These are phyloP conservation scores for Alopecurus myosuroides DNA, from an alignment of 176 grass and related monocot species.

Conservation along the genomic window DNA sequence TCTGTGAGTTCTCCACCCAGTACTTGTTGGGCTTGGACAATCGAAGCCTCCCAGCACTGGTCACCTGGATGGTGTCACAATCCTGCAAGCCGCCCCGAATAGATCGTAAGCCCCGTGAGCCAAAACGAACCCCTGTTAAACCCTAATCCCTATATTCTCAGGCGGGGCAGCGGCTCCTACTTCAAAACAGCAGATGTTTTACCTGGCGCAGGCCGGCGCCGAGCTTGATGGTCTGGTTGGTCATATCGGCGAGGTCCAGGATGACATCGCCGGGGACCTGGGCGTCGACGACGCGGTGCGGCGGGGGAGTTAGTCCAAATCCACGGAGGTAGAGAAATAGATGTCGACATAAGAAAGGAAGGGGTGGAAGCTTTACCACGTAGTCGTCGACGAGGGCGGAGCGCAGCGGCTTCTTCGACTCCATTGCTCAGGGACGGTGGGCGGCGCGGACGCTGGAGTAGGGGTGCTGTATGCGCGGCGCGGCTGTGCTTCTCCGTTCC, in stretches of 20 bases:
- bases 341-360: neutral
- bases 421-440: conserved; percentile 22
- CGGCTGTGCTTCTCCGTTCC: neutral
- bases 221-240: conserved; percentile 83
- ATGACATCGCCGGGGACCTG: conserved; percentile 79
- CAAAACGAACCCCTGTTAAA: conserved; percentile 16
- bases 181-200: neutral
- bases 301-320: neutral
- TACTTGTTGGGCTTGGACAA: conserved; percentile 93
- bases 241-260: conserved; percentile 73
- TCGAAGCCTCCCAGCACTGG: conserved; percentile 59
- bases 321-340: neutral
- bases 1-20: conserved; percentile 90
- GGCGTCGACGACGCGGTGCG: conserved; percentile 10
- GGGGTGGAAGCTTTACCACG: conserved; percentile 23
- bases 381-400: conserved; percentile 27
- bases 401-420: conserved; percentile 15
- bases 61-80: conserved; percentile 64
- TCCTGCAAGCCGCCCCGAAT: conserved; percentile 38
- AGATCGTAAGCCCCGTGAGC: neutral
- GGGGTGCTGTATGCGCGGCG: neutral
- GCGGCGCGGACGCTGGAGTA: neutral
- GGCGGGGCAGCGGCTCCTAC: neutral
- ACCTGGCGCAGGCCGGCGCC: conserved; percentile 78
- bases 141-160: conserved; percentile 24